These are phyloP conservation scores for Trypanosoma rangeli DNA, from an alignment of 208 protist species.

Conservation along the genomic window DNA sequence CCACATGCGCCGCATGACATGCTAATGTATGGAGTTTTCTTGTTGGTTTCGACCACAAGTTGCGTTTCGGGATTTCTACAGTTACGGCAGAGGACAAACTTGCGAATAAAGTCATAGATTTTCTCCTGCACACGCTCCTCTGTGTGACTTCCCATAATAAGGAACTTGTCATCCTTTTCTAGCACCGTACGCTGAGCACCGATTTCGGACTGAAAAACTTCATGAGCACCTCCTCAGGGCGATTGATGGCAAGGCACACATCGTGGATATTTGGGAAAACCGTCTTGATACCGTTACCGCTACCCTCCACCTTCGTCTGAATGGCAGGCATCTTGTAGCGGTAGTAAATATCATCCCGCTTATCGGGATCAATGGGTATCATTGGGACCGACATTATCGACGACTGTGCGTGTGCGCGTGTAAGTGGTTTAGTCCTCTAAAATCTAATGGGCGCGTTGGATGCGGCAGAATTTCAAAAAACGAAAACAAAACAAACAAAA, in stretches of 20 bases:
- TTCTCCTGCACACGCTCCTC: constrained; percentile 80
- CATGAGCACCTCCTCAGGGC: constrained; percentile 87
- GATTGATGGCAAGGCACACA: constrained; percentile 85
- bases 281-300: constrained; percentile 95
- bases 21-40: constrained; percentile 51
- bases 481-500: constrained; percentile 2
- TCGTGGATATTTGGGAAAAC: constrained; percentile 94
- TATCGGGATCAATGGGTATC: constrained; percentile 89
- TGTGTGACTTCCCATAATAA: constrained; percentile 84
- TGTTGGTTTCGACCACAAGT: constrained; percentile 45
- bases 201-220: constrained; percentile 89
- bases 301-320: constrained; percentile 91
- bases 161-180: constrained; percentile 86
- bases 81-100: constrained; percentile 85
- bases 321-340: constrained; percentile 94
- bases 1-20: constrained; percentile 81
- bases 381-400: constrained; percentile 63
- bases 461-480: not conserved
- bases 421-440: constrained; percentile 4
- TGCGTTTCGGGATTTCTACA: constrained; percentile 90
- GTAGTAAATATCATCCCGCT: constrained; percentile 90
- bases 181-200: constrained; percentile 80
- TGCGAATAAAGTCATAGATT: constrained; percentile 84
- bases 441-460: not conserved
- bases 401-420: constrained; percentile 1